Evolutionary conservation across 2,329 filamentous ascomycete species (phyloP).

Genomic region (Trichoderma oligosporum): DNA sequence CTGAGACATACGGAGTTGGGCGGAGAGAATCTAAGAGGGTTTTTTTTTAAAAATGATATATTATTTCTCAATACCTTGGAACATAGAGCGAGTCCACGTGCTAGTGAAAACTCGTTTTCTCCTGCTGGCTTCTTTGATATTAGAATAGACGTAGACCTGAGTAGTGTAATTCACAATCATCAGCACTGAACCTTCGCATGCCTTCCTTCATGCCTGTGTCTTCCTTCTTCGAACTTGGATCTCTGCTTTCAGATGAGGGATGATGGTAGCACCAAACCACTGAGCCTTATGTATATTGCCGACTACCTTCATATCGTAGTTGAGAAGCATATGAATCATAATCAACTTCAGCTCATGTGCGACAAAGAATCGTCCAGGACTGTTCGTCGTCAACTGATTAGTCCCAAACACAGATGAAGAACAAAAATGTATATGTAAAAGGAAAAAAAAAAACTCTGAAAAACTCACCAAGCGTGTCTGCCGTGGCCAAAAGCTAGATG

Average conservation of each 20-base stretch:
- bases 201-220: not conserved
- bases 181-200: too few species aligned
- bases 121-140: too few species aligned
- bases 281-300: conserved; percentile 37
- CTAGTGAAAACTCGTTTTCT: too few species aligned
- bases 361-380: conserved; percentile 55
- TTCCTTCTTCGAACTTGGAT: conserved; percentile 28
- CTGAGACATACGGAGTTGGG: not conserved
- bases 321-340: conserved; percentile 46
- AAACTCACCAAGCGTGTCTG: conserved; percentile 44
- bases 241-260: conserved; percentile 28
- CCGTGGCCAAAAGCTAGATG: conserved; percentile 57
- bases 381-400: conserved; percentile 17
- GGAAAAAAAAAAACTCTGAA: not conserved
- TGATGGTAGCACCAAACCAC: conserved; percentile 44
- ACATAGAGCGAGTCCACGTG: too few species aligned
- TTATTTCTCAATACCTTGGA: too few species aligned
- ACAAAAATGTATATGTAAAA: too few species aligned
- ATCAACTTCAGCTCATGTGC: conserved; percentile 55
- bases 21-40: not conserved
- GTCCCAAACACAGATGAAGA: not conserved
- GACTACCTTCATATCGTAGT: conserved; percentile 50
- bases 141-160: too few species aligned
- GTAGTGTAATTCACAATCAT: too few species aligned
- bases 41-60: too few species aligned